A percentile compares a stretch with the other conserved stretches of the same genome.
Evolutionary conservation across 2,329 filamentous ascomycete species (phyloP).

Genomic region (Byssoonygena ceratinophila): DNA sequence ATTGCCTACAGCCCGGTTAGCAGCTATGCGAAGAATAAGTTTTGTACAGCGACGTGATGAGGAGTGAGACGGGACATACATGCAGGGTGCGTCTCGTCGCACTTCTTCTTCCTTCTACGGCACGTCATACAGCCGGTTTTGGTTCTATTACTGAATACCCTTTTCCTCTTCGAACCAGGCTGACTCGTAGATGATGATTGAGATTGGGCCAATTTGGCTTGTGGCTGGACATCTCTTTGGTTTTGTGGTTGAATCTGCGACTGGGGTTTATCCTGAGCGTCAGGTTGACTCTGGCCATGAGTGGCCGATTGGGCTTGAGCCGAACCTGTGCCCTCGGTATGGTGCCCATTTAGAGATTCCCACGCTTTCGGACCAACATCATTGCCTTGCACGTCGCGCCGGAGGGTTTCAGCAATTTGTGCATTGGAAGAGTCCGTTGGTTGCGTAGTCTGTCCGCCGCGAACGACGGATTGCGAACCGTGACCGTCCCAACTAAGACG

Average conservation of each 20-base stretch:
- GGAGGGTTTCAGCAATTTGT: constrained; percentile 43
- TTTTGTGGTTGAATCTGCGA: constrained; percentile 10
- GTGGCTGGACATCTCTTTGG: constrained; percentile 1
- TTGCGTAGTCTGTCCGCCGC: constrained; percentile 37
- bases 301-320: constrained; percentile 22
- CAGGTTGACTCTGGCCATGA: not conserved
- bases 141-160: constrained; percentile 77
- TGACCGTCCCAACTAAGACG: constrained; percentile 31
- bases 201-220: constrained; percentile 6
- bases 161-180: constrained; percentile 35
- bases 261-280: constrained; percentile 5
- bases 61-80: constrained; percentile 49
- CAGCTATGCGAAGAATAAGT: constrained; percentile 4
- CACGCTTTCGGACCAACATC: constrained; percentile 27
- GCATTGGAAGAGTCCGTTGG: constrained; percentile 39
- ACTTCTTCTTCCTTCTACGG: constrained; percentile 90
- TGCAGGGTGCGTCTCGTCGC: constrained; percentile 83
- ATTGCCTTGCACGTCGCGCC: constrained; percentile 39
- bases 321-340: constrained; percentile 28
- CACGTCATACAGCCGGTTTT: constrained; percentile 95
- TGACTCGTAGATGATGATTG: constrained; percentile 18
- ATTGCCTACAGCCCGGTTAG: constrained; percentile 47
- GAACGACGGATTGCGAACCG: constrained; percentile 35
- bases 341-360: constrained; percentile 26
- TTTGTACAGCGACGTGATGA: not conserved